A percentile compares a stretch with the other conserved stretches of the same genome.
These are phyloP conservation scores for Coccomyxa subellipsoidea DNA, from an alignment of 163 green algal species.

Conservation along the genomic window DNA sequence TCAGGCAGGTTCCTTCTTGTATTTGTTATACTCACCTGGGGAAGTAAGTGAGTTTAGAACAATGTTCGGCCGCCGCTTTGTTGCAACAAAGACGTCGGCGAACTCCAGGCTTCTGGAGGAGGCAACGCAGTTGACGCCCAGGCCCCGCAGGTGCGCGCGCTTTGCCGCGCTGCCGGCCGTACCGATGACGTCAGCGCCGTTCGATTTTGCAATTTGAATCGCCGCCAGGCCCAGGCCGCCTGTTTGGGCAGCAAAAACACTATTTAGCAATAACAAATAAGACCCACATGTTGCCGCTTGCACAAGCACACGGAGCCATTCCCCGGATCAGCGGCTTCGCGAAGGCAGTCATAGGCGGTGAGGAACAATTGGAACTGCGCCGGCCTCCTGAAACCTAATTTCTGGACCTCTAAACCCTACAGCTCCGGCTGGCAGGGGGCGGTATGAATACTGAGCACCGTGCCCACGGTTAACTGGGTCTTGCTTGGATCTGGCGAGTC, in stretches of 20 bases:
- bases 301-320: constrained; percentile 21
- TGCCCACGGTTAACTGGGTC: no score
- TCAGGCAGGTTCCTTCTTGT: no score
- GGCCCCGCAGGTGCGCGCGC: constrained; percentile 38
- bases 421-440: no score
- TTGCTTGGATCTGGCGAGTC: no score
- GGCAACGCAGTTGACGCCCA: constrained; percentile 27
- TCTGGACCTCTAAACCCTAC: no score
- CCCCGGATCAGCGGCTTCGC: neutral
- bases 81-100: constrained; percentile 36
- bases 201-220: constrained; percentile 38
- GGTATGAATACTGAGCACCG: no score
- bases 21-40: constrained; percentile 37
- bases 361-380: constrained; percentile 50
- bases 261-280: neutral
- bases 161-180: constrained; percentile 81
- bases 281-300: constrained; percentile 31
- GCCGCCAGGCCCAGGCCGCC: constrained; percentile 64
- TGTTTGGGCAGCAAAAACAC: neutral
- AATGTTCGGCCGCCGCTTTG: constrained; percentile 28
- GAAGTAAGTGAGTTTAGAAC: constrained; percentile 85
- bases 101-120: constrained; percentile 66
- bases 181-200: constrained; percentile 38
- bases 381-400: no score
- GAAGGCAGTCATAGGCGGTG: constrained; percentile 30